Conservation (phyloP, 73 alveolate genomes). For the Tetrahymena malaccensis region DNA sequence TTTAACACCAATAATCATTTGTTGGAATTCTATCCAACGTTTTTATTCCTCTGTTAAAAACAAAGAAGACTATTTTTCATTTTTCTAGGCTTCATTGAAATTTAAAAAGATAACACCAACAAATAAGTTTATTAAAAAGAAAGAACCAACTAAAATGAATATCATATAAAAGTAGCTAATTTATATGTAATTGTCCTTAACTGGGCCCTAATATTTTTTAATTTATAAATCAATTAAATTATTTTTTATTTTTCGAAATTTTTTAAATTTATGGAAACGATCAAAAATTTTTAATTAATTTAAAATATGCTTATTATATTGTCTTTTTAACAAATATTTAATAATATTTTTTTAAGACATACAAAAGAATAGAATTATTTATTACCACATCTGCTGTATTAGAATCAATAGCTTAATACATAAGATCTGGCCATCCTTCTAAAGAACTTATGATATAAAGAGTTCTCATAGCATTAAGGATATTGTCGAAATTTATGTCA, state of each 20-base stretch:
- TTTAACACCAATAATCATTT: constrained; percentile 38
- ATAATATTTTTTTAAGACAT: too few species aligned
- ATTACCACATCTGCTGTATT: neutral
- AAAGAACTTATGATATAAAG: constrained; percentile 68
- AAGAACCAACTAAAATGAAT: constrained; percentile 75
- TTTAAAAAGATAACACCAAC: constrained; percentile 89
- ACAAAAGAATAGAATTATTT: neutral
- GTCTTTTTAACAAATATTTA: too few species aligned
- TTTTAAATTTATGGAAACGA: too few species aligned
- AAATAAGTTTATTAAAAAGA: constrained; percentile 76
- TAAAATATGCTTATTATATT: too few species aligned
- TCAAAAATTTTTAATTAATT: too few species aligned
- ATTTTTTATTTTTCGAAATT: too few species aligned
- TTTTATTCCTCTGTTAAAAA: constrained; percentile 42
- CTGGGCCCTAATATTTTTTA: constrained; percentile 23
- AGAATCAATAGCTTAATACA: constrained; percentile 57
- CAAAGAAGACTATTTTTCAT: constrained; percentile 41
- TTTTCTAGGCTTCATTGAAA: constrained; percentile 71
- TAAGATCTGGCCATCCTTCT: constrained; percentile 93
- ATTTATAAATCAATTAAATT: neutral
- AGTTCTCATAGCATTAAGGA: constrained; percentile 67
- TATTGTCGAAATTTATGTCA: constrained; percentile 72
- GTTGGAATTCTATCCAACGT: constrained; percentile 59
- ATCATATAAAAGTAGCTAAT: constrained; percentile 58
- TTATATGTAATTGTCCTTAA: neutral